phyloP scores from a whole-genome alignment of 139 green algal genomes.

The Micractinium sp. region DNA sequence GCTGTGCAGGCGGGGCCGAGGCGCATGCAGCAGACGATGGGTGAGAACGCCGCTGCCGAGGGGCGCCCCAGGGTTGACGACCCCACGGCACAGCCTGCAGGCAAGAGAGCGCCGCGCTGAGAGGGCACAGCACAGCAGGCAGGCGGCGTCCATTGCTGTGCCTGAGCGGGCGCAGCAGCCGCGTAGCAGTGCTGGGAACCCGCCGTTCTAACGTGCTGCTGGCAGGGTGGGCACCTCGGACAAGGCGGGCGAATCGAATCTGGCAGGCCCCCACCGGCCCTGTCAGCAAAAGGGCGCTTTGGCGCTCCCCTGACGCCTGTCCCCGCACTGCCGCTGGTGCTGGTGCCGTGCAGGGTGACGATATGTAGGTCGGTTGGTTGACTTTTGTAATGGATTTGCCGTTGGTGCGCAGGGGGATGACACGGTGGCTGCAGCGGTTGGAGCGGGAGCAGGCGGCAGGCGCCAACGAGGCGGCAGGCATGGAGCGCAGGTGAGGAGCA shows the following conservation, averaged over 20 bases:
- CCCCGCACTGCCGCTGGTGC: no score
- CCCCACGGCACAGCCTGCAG: neutral
- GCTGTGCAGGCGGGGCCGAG: neutral
- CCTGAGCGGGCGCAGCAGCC: no score
- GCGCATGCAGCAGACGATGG: constrained; percentile 15
- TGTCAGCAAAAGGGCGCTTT: no score
- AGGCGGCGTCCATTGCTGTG: neutral
- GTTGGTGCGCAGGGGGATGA: constrained; percentile 29
- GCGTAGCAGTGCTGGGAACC: no score
- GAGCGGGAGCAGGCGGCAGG: constrained; percentile 46
- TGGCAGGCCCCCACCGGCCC: no score
- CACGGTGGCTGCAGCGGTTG: constrained; percentile 48
- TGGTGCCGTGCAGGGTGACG: no score
- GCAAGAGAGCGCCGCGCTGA: neutral
- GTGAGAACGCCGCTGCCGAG: neutral
- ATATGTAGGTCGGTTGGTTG: no score
- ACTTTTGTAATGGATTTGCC: no score
- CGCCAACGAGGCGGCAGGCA: constrained; percentile 44
- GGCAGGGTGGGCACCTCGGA: no score
- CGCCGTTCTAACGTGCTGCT: no score
- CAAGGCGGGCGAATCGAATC: no score
- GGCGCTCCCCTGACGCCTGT: no score
- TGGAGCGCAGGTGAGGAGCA: constrained; percentile 39
- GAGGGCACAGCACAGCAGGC: neutral
- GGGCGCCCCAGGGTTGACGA: neutral